These are phyloP conservation scores for Lasiodiplodia citricola DNA, from an alignment of 2,329 filamentous ascomycete species.

Conservation along the genomic window DNA sequence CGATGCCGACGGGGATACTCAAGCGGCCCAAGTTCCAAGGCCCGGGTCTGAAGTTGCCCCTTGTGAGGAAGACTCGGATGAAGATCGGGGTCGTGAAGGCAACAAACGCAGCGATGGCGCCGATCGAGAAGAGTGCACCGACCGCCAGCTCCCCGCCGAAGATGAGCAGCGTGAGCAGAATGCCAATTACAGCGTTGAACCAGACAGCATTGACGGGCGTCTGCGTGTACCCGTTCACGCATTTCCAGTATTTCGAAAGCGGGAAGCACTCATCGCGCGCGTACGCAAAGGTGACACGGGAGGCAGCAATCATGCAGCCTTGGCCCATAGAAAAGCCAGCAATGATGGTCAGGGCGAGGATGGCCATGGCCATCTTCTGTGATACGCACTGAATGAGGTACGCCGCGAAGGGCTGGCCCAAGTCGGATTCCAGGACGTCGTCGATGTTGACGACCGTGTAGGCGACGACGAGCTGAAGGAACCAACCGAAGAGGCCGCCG, in stretches of 20 bases:
- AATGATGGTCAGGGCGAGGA: slow-evolving; percentile 70
- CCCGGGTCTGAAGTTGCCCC: slow-evolving; percentile 67
- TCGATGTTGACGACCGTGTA: slow-evolving; percentile 72
- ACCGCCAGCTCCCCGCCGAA: slow-evolving; percentile 68
- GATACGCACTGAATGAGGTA: slow-evolving; percentile 71
- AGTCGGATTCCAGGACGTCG: slow-evolving; percentile 62
- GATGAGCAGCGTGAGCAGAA: slow-evolving; percentile 66
- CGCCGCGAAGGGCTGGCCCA: slow-evolving; percentile 73
- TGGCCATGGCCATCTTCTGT: slow-evolving; percentile 63
- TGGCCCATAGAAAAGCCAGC: slow-evolving; percentile 75
- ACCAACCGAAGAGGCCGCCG: slow-evolving; percentile 72
- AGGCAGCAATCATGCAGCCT: slow-evolving; percentile 71
- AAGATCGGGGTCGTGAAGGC: slow-evolving; percentile 65
- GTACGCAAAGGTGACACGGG: slow-evolving; percentile 74
- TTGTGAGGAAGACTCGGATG: slow-evolving; percentile 65
- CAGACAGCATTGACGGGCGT: slow-evolving; percentile 75
- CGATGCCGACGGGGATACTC: slow-evolving; percentile 61
- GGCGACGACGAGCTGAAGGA: slow-evolving; percentile 74
- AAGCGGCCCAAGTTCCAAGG: slow-evolving; percentile 71
- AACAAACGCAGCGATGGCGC: slow-evolving; percentile 70
- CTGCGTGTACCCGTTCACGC: slow-evolving; percentile 64
- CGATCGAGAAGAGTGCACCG: slow-evolving; percentile 72
- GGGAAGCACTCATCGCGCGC: slow-evolving; percentile 75
- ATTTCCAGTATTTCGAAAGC: slow-evolving; percentile 61
- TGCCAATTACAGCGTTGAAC: slow-evolving; percentile 67